Evolutionary conservation across 805 yeast species (phyloP).

Genomic region (Starmera pachycereana): DNA sequence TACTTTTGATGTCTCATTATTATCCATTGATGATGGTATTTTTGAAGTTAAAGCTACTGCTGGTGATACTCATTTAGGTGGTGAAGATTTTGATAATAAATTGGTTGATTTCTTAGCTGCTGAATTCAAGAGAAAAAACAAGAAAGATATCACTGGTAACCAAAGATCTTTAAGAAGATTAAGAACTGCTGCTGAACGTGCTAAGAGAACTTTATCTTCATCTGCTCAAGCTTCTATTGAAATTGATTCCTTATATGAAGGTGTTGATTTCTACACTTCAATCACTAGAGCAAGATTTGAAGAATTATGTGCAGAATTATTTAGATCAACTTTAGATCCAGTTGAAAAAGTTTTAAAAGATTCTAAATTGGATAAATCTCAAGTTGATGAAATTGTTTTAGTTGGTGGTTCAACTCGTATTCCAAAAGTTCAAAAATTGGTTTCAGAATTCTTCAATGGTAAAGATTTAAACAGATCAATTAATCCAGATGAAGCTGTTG

Average conservation of each 20-base stretch:
- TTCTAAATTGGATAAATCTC: conserved; percentile 86
- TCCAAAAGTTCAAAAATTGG: conserved; percentile 96
- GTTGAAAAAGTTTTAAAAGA: conserved; percentile 95
- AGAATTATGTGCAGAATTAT: conserved; percentile 92
- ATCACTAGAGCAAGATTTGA: conserved; percentile 98
- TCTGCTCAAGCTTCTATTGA: conserved; percentile 95
- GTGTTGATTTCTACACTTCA: conserved; percentile 95
- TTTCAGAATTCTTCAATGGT: conserved; percentile 96
- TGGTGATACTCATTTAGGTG: conserved; percentile 85
- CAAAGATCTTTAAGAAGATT: conserved; percentile 98
- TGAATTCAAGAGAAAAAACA: conserved; percentile 97
- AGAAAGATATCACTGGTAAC: conserved; percentile 85
- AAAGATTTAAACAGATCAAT: conserved; percentile 97
- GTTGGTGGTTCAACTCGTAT: conserved; percentile 99
- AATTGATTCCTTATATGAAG: conserved; percentile 93
- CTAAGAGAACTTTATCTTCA: conserved; percentile 96
- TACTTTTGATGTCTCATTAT: conserved; percentile 93
- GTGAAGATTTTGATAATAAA: conserved; percentile 98
- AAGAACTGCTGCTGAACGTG: conserved; percentile 98
- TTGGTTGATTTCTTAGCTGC: conserved; percentile 86
- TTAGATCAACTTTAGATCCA: conserved; percentile 92
- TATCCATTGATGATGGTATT: conserved; percentile 91
- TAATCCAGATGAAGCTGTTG: conserved; percentile 99
- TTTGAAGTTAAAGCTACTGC: conserved; percentile 94
- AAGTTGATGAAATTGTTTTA: conserved; percentile 87